phyloP scores from a whole-genome alignment of 768 basidiomycete genomes.

The Tricholoma furcatifolium region DNA sequence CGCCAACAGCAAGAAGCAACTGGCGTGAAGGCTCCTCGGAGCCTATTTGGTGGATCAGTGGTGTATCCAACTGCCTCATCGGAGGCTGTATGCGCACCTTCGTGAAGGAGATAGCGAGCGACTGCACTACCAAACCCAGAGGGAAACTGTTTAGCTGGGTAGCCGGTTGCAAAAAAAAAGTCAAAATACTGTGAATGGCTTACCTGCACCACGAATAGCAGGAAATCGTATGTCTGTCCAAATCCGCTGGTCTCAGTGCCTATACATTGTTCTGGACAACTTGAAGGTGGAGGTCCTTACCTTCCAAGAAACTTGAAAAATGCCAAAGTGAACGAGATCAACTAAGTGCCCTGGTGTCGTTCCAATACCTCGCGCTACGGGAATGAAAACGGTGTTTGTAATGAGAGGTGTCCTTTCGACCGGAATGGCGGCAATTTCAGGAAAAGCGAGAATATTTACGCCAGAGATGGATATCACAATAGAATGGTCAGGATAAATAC shows the following conservation, averaged over 20 bases:
- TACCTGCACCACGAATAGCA: constrained; percentile 53
- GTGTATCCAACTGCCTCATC: not conserved
- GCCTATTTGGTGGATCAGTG: constrained; percentile 21
- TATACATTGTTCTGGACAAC: no score
- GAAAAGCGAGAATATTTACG: constrained; percentile 50
- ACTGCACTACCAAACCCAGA: constrained; percentile 23
- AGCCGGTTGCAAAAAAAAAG: constrained; percentile 1
- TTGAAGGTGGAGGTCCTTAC: constrained; percentile 31
- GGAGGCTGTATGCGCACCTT: constrained; percentile 35
- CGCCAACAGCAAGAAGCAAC: constrained; percentile 52
- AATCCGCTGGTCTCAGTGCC: no score
- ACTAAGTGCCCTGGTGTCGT: constrained; percentile 50
- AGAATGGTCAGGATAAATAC: constrained; percentile 61
- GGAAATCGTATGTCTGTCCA: constrained; percentile 54
- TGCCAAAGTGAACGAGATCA: constrained; percentile 51
- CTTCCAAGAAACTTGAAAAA: constrained; percentile 58
- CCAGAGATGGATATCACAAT: constrained; percentile 47
- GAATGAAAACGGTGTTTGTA: constrained; percentile 46
- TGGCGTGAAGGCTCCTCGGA: constrained; percentile 48
- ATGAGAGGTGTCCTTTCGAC: constrained; percentile 50
- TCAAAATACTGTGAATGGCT: constrained; percentile 13
- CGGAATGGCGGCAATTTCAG: constrained; percentile 44
- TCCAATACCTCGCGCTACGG: constrained; percentile 41
- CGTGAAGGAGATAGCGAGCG: constrained; percentile 55
- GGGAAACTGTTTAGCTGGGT: constrained; percentile 26